Conservation (phyloP, 2,329 filamentous ascomycete genomes). For the Xylariaceae sp. region DNA sequence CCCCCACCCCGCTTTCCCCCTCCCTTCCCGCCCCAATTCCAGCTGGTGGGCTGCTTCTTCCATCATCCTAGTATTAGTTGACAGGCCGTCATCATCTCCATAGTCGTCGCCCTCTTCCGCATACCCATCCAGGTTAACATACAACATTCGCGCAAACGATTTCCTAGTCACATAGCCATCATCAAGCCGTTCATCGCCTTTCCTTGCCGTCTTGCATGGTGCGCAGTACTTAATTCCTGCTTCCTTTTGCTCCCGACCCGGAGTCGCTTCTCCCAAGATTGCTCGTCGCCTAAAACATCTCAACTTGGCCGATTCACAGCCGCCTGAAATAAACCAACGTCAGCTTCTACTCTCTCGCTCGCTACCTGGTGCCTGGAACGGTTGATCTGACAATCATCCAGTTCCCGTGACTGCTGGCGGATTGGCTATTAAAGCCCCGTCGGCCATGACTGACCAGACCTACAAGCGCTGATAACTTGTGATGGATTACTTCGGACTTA, state of each 20-base stretch:
- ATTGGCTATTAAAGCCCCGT: neutral
- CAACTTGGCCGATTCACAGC: neutral
- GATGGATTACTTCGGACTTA: conserved; percentile 16
- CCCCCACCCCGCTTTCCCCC: neutral
- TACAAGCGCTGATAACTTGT: conserved; percentile 12
- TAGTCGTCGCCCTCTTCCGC: conserved; percentile 21
- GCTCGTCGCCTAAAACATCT: conserved; percentile 2
- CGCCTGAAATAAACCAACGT: neutral
- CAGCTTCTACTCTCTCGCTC: neutral
- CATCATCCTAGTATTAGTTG: conserved; percentile 13
- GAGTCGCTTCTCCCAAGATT: neutral
- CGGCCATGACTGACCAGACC: conserved; percentile 13
- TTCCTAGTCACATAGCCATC: conserved; percentile 17
- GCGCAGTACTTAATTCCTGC: conserved; percentile 3
- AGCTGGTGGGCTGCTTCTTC: conserved; percentile 22
- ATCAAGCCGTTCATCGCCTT: neutral
- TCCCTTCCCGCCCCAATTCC: conserved; percentile 18
- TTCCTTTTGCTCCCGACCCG: neutral
- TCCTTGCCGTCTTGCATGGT: conserved; percentile 11
- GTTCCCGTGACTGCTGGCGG: conserved; percentile 1
- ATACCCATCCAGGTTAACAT: conserved; percentile 14
- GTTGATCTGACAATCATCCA: conserved; percentile 8
- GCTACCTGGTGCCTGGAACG: neutral
- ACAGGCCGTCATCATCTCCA: conserved; percentile 16
- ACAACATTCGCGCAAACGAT: conserved; percentile 19